Evolutionary conservation across 2,329 filamentous ascomycete genomes (phyloP).

Genomic region (Paecilomyces fulvus): DNA sequence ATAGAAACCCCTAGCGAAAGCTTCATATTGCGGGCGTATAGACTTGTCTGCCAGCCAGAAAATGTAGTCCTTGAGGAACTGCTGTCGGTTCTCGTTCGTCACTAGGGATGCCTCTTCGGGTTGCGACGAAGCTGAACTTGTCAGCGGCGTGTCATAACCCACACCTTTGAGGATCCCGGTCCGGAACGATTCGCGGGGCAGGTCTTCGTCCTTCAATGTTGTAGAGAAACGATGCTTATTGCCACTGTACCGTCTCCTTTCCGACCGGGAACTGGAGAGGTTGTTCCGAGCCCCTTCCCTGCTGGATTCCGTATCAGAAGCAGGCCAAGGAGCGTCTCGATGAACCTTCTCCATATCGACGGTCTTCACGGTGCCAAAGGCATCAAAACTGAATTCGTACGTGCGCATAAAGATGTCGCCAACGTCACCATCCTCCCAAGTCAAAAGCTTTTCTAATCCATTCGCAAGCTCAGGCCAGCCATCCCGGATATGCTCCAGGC

Average conservation of each 20-base stretch:
- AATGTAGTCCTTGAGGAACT: constrained; percentile 79
- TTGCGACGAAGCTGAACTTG: constrained; percentile 21
- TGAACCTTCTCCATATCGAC: constrained; percentile 45
- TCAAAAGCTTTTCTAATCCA: constrained; percentile 62
- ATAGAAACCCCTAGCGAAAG: constrained; percentile 74
- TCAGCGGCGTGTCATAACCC: constrained; percentile 14
- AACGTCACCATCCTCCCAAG: constrained; percentile 74
- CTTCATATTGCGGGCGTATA: constrained; percentile 65
- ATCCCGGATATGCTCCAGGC: constrained; percentile 69
- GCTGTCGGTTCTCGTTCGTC: constrained; percentile 67
- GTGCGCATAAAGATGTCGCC: constrained; percentile 75
- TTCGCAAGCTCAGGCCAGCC: constrained; percentile 78
- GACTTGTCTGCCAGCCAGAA: constrained; percentile 73
- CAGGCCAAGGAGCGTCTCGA: constrained; percentile 29
- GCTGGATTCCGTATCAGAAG: constrained; percentile 6
- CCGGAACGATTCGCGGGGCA: constrained; percentile 4
- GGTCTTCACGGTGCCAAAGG: constrained; percentile 45
- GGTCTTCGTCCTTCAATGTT: neutral
- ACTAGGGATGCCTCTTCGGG: constrained; percentile 59
- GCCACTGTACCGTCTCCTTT: neutral
- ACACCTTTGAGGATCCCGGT: constrained; percentile 17
- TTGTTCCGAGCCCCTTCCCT: neutral
- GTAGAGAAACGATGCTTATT: neutral
- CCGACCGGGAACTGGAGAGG: neutral
- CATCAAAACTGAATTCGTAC: constrained; percentile 71